Conservation (phyloP, 2,329 filamentous ascomycete species). For the Apiospora arundinis region DNA sequence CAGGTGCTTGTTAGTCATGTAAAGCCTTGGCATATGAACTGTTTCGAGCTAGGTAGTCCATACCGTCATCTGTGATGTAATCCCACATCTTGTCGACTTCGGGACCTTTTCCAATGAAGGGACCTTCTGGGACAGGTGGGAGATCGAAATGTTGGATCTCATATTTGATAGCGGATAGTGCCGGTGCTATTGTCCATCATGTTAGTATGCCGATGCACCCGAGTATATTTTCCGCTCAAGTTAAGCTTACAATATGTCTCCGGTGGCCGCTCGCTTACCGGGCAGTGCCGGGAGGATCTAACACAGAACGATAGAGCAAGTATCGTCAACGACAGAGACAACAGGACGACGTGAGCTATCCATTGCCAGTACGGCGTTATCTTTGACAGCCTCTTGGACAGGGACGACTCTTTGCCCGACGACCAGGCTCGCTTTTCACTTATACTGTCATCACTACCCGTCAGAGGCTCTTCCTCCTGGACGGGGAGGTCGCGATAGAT, state of each 20-base stretch:
- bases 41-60: slow-evolving; percentile 20
- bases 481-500: slow-evolving; percentile 43
- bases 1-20: slow-evolving; percentile 22
- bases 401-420: slow-evolving; percentile 29
- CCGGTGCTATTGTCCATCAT: slow-evolving; percentile 48
- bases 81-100: slow-evolving; percentile 65
- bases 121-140: slow-evolving; percentile 52
- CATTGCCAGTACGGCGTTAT: slow-evolving; percentile 45
- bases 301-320: slow-evolving; percentile 49
- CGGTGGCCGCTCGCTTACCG: slow-evolving; percentile 15
- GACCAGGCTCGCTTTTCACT: slow-evolving; percentile 31
- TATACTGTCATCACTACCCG: slow-evolving; percentile 33
- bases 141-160: slow-evolving; percentile 57
- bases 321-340: slow-evolving; percentile 47
- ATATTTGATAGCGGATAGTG: slow-evolving; percentile 54
- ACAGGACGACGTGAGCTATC: slow-evolving; percentile 47
- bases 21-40: background rate
- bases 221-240: background rate
- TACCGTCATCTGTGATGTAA: slow-evolving; percentile 36
- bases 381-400: slow-evolving; percentile 29
- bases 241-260: slow-evolving; percentile 45
- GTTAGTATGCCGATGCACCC: background rate
- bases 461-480: slow-evolving; percentile 46
- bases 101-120: slow-evolving; percentile 61
- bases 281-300: slow-evolving; percentile 37